Evolutionary conservation across 2,329 filamentous ascomycete genomes (phyloP).

Genomic region (Helotiales sp.): DNA sequence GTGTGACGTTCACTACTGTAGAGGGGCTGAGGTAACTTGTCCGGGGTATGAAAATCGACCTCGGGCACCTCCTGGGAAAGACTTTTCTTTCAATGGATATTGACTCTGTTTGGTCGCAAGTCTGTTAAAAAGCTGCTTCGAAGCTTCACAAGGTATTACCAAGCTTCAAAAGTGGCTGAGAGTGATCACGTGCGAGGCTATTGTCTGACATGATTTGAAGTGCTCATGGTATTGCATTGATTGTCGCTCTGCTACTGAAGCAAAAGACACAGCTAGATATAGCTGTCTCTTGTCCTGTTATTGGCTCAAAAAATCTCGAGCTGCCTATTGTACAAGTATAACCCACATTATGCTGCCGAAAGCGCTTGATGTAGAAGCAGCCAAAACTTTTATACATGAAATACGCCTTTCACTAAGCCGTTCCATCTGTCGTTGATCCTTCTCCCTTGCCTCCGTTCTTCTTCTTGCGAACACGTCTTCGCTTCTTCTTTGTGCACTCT

Average conservation of each 20-base stretch:
- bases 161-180: not conserved
- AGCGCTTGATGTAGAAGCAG: not conserved
- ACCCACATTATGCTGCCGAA: conserved; percentile 2
- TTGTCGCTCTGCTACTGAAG: not conserved
- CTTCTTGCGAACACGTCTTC: conserved; percentile 28
- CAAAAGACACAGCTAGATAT: not conserved
- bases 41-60: not conserved
- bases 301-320: not conserved
- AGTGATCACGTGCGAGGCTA: not conserved
- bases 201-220: not conserved
- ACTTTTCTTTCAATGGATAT: not conserved
- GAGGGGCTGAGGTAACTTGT: not conserved
- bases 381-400: not conserved
- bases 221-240: not conserved
- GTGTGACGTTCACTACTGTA: not conserved
- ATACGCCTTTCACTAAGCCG: not conserved
- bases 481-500: conserved; percentile 28
- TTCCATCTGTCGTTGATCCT: conserved; percentile 10
- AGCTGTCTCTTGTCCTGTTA: too few relatives aligned
- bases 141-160: not conserved
- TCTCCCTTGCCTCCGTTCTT: conserved; percentile 27
- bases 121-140: not conserved
- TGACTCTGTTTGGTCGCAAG: not conserved
- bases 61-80: too few relatives aligned
- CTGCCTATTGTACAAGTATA: conserved; percentile 1